Base-by-base conservation (phyloP, 2,329 filamentous ascomycete genomes). In the Botrytis medusae region DNA sequence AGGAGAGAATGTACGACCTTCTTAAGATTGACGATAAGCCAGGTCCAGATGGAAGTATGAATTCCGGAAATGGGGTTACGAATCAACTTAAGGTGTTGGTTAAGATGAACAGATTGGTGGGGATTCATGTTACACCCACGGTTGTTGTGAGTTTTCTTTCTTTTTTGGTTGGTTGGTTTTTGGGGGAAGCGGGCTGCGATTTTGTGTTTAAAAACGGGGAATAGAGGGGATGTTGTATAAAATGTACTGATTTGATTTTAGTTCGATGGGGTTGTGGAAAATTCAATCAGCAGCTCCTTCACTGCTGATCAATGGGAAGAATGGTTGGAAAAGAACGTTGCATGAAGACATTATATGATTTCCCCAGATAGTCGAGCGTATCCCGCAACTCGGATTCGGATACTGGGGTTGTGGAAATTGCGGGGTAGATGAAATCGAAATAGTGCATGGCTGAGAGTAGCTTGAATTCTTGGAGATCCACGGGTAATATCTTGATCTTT, bases 71-170 rank as follows among this genome's bases (percentile, higher is more conserved):
- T 81, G 85, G 85, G 73, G 91, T 97, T 69, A 98, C 95, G 37
- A 88, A 92, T 81, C 94, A 97, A 82, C 82, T 98, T 72, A 98
- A 97, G 86, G 83, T 93, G 67, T 84, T 95, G 79, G 89, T 95
- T 75, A 97, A 95, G 87, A 91, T 91, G 82, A 88, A 93, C 79
- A 86, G 95, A 61, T 83, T 96, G 77, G 88, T 93, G 14, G 92
- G 95, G 20, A 89, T 97, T 61, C 95, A 98, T 84, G 93, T 98
- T 59, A 95, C 93, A 60, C 95, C 95, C 2, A 98, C 95, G 0
- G 94, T 95, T 32, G 86, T 97, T 68, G 65, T 69, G 65, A 69
- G 65, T 69, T 9, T 16, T 64, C 46, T 12, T 32, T 10, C 4
- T 12, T n/a, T 7, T 29, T 9, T 7, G 22, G 25, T 9, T 14